Percentiles rank a stretch among this genome's conserved stretches.
Evolutionary conservation across 441 rosid genomes (phyloP).

Genomic region (Adansonia gregorii): DNA sequence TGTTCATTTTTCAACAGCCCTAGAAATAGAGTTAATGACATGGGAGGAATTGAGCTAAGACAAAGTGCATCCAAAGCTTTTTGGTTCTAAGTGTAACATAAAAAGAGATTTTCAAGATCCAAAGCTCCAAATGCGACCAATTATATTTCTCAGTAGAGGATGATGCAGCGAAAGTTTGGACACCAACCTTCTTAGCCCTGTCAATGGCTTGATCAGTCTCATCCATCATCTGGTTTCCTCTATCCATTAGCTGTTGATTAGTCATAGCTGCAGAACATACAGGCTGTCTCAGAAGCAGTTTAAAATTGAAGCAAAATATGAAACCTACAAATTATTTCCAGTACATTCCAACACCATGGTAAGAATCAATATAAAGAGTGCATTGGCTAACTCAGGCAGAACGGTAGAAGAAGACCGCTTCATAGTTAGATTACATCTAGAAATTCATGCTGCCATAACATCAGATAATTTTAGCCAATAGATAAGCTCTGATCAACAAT

Average conservation of each 20-base stretch:
- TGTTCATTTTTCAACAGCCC: slow-evolving; percentile 13
- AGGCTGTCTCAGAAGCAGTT: slow-evolving; percentile 27
- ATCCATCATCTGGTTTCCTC: slow-evolving; percentile 85
- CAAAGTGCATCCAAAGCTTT: background rate
- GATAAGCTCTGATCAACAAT: background rate
- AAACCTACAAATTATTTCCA: background rate
- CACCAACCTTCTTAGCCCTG: slow-evolving; percentile 78
- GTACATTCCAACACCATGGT: slow-evolving; percentile 7
- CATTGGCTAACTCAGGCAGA: background rate
- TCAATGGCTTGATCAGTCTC: slow-evolving; percentile 96
- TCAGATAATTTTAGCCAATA: background rate
- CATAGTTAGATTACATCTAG: background rate
- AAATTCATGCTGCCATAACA: background rate
- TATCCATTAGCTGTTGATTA: slow-evolving; percentile 79
- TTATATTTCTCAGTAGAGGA: slow-evolving; percentile 19
- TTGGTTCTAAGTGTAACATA: slow-evolving; percentile 12
- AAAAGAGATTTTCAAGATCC: background rate
- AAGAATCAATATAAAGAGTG: background rate
- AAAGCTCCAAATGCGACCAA: background rate
- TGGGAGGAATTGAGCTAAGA: background rate
- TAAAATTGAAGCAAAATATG: slow-evolving; percentile 11
- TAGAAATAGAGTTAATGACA: background rate
- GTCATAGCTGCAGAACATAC: slow-evolving; percentile 74
- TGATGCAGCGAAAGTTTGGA: slow-evolving; percentile 6
- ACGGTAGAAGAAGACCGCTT: background rate